Conservation (phyloP, 208 protist species). For the Acanthamoeba polyphaga region DNA sequence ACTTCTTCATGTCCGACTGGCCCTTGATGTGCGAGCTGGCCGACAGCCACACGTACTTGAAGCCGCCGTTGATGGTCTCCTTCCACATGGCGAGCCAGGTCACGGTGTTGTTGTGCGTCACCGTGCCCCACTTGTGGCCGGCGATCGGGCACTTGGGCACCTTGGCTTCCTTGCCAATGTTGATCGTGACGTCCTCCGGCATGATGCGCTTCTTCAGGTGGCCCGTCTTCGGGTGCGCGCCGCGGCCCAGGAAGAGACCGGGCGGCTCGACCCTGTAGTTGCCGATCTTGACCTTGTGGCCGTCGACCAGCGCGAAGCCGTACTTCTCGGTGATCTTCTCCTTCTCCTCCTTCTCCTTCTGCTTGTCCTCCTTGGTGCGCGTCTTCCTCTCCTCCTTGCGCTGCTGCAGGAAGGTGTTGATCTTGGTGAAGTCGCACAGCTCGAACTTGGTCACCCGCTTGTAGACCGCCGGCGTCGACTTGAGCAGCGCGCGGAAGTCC, state of each 20-base stretch:
- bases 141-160: conserved; percentile 93
- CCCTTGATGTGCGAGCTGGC: conserved; percentile 95
- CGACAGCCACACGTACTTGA: conserved; percentile 98
- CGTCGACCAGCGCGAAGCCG: conserved; percentile 95
- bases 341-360: conserved; percentile 89
- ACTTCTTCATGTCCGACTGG: conserved; percentile 98
- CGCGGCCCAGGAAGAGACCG: conserved; percentile 98
- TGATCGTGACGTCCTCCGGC: conserved; percentile 99
- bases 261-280: conserved; percentile 99
- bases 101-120: conserved; percentile 96
- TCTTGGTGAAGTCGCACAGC: conserved; percentile 97
- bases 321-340: conserved; percentile 94
- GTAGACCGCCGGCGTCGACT: conserved; percentile 72
- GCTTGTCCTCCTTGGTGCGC: conserved; percentile 96
- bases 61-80: conserved; percentile 94
- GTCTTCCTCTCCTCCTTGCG: conserved; percentile 94
- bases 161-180: conserved; percentile 94
- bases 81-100: conserved; percentile 99
- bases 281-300: conserved; percentile 95
- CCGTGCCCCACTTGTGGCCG: conserved; percentile 93
- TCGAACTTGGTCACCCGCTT: conserved; percentile 96
- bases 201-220: conserved; percentile 95
- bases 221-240: conserved; percentile 97
- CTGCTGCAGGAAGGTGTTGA: conserved; percentile 94
- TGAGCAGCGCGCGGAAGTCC: conserved; percentile 94